phyloP scores from a whole-genome alignment of 805 yeast genomes.

The Saccharomycopsis olivae region DNA sequence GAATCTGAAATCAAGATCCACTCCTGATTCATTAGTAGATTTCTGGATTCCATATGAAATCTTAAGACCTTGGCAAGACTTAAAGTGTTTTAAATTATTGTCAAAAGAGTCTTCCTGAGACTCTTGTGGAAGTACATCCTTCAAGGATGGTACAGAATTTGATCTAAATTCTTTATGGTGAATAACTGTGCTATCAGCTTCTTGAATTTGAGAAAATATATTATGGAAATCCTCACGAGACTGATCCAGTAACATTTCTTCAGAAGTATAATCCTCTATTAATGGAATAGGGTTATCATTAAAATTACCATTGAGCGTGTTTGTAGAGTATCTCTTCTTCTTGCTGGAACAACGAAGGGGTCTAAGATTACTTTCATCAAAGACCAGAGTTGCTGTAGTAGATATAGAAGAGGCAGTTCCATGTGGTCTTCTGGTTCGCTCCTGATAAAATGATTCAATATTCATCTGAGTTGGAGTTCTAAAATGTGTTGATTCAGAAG shows the following conservation, averaged over 20 bases:
- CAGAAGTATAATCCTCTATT: background rate
- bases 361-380: constrained; percentile 15
- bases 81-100: constrained; percentile 11
- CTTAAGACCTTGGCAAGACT: constrained; percentile 11
- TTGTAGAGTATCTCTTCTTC: constrained; percentile 9
- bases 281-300: background rate
- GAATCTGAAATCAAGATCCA: constrained; percentile 10
- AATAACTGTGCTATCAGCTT: background rate
- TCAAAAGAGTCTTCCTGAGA: constrained; percentile 10
- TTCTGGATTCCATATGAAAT: constrained; percentile 1
- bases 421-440: background rate
- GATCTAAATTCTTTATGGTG: constrained; percentile 5
- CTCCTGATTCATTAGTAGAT: background rate
- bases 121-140: background rate
- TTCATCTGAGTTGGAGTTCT: background rate
- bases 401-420: constrained; percentile 1
- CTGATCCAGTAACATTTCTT: background rate
- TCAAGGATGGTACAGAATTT: constrained; percentile 10
- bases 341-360: constrained; percentile 16
- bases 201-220: background rate
- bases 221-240: background rate
- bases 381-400: constrained; percentile 15
- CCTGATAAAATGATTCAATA: background rate
- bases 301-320: constrained; percentile 3
- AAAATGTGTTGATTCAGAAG: background rate